These are phyloP conservation scores for Fusarium albosuccineum DNA, from an alignment of 2,329 filamentous ascomycete species.

Conservation along the genomic window DNA sequence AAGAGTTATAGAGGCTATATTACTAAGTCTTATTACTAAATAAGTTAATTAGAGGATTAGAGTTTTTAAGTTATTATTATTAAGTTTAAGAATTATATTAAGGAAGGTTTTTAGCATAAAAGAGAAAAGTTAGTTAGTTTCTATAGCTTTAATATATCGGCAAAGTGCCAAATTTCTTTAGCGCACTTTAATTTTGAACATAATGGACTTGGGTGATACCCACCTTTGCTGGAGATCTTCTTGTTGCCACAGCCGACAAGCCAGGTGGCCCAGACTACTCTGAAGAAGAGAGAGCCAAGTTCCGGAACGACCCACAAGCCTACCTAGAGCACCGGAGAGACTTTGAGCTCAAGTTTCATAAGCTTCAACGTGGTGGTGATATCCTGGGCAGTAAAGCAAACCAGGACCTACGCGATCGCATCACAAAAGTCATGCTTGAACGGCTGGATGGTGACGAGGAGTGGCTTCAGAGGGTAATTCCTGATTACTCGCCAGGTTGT, in stretches of 20 bases:
- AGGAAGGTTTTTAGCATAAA: too few species aligned
- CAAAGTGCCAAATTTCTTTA: too few species aligned
- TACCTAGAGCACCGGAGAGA: background rate
- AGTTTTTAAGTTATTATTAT: too few species aligned
- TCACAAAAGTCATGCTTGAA: constrained; percentile 3
- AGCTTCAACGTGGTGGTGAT: background rate
- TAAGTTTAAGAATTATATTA: too few species aligned
- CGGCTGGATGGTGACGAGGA: constrained; percentile 5
- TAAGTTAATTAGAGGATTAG: too few species aligned
- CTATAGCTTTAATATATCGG: too few species aligned
- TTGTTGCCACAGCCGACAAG: background rate
- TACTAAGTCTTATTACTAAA: too few species aligned
- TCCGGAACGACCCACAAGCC: background rate
- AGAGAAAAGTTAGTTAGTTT: too few species aligned
- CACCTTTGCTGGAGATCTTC: background rate
- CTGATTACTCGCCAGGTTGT: constrained; percentile 4
- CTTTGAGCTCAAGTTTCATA: constrained; percentile 1
- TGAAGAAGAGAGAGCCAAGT: background rate
- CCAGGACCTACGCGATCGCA: background rate
- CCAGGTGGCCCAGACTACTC: constrained; percentile 6
- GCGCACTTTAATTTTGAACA: too few species aligned
- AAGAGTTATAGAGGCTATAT: too few species aligned
- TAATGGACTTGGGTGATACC: background rate
- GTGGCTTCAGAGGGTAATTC: constrained; percentile 2
- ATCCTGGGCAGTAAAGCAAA: constrained; percentile 1